Evolutionary conservation across 1,284 basidiomycete genomes (phyloP), one percentile per base, ranked within the genome.

Genomic region (Fomes fomentarius): DNA sequence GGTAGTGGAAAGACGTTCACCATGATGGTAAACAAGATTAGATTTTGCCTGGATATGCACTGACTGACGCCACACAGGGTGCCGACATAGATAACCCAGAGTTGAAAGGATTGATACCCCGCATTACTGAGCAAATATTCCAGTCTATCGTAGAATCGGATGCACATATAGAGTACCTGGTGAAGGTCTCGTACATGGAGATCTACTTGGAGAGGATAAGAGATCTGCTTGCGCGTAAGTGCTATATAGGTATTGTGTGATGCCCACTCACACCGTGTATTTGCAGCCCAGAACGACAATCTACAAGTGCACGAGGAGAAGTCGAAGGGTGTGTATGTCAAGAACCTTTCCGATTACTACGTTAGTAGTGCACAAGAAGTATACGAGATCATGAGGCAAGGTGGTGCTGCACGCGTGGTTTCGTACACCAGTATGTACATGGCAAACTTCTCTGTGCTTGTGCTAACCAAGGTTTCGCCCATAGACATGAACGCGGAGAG

Each of bases 401-500:
- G 97, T 70, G 93, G 94, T 48, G 83, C 84, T 47, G 90, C 94
- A 28, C 84, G 97, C 62, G 94, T 94, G 9, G 94, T 98, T 9
- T 96, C 96, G 5, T 90, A 96, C 3, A 99, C 97, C 5, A 97
- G 94, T 96, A 64, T 71, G 90, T 78, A 24, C 21, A 33, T 10
- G 22, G n/a, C 47, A 24, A 31, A 38, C 50, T 30, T 42, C 5
- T 28, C 44, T 8, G 7, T 44, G 21, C 35, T 41, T 33, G 21
- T 21, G 30, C 38, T 28, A 21, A 35, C 26, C 35, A 22, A 28
- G 57, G 34, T 52, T 47, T 54, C 53, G 30, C 39, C 44, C 40
- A n/a, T 57, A 97, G 95, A 98, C 75, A 99, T 99, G 97, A 99
- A 99, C 72, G 96, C 97, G 61, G 97, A 99, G 74, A 96, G 94